Percentiles rank a stretch among this genome's conserved stretches.
These are phyloP conservation scores for Tetrapisispora nanseiensis DNA, from an alignment of 805 yeast genomes.

Conservation along the genomic window DNA sequence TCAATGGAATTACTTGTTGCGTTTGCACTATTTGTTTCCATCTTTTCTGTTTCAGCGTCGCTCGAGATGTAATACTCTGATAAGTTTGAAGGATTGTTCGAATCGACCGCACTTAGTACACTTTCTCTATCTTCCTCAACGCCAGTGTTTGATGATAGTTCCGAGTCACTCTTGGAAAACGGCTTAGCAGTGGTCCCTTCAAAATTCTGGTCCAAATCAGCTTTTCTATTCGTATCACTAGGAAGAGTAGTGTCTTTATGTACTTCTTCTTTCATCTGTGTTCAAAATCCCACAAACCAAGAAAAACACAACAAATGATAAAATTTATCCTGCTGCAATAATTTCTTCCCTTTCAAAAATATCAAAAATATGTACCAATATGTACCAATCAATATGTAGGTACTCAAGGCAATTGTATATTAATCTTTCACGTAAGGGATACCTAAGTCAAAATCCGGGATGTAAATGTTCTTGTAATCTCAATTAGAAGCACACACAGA, in stretches of 20 bases:
- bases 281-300: not conserved
- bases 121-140: constrained; percentile 16
- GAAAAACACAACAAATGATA: not conserved
- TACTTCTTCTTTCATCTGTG: constrained; percentile 1
- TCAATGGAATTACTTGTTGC: constrained; percentile 16
- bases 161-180: not conserved
- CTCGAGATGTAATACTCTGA: constrained; percentile 33
- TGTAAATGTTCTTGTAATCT: too few species aligned
- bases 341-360: not conserved
- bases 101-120: constrained; percentile 19
- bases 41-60: constrained; percentile 86
- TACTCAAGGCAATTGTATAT: too few species aligned
- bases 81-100: constrained; percentile 6
- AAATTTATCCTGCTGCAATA: not conserved
- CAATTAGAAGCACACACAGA: too few species aligned
- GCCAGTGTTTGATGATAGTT: not conserved
- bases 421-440: too few species aligned
- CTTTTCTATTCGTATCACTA: not conserved
- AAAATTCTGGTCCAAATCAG: not conserved
- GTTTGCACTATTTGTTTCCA: constrained; percentile 81
- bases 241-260: not conserved
- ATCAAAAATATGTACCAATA: too few species aligned
- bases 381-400: too few species aligned
- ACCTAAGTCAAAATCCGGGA: too few species aligned
- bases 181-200: constrained; percentile 1